phyloP scores from a whole-genome alignment of 1,284 basidiomycete genomes.

The Papiliotrema terrestris region DNA sequence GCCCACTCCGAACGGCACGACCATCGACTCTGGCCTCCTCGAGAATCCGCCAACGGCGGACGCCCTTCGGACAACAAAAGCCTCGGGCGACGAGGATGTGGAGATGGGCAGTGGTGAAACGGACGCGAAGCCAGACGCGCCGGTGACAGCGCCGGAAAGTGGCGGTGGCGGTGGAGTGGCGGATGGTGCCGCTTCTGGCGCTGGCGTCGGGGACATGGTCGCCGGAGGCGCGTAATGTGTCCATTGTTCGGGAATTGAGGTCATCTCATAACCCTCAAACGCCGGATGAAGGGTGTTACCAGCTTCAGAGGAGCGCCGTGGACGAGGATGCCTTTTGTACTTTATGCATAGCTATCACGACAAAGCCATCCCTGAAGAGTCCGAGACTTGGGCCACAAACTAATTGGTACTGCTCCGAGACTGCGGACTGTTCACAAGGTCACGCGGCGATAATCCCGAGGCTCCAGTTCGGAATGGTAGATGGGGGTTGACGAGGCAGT shows the following conservation, averaged over 20 bases:
- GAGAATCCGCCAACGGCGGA: neutral
- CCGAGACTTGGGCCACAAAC: no score
- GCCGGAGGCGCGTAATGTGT: conserved; percentile 16
- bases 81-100: neutral
- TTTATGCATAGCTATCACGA: no score
- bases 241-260: neutral
- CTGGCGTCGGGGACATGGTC: conserved; percentile 20
- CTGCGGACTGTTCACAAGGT: no score
- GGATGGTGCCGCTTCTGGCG: conserved; percentile 4
- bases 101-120: neutral
- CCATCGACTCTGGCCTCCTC: conserved; percentile 1
- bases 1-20: neutral
- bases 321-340: no score
- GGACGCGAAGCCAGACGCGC: neutral
- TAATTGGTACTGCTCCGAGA: no score
- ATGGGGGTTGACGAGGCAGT: no score
- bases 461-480: no score
- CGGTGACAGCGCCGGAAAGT: neutral
- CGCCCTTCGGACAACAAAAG: neutral
- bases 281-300: no score
- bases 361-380: no score
- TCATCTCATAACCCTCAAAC: neutral
- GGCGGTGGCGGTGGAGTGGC: neutral
- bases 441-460: no score
- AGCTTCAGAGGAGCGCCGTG: no score